A percentile compares a stretch with the other conserved stretches of the same genome.
These are phyloP conservation scores for Monosporozyma servazzii DNA, from an alignment of 805 yeast genomes.

Conservation along the genomic window DNA sequence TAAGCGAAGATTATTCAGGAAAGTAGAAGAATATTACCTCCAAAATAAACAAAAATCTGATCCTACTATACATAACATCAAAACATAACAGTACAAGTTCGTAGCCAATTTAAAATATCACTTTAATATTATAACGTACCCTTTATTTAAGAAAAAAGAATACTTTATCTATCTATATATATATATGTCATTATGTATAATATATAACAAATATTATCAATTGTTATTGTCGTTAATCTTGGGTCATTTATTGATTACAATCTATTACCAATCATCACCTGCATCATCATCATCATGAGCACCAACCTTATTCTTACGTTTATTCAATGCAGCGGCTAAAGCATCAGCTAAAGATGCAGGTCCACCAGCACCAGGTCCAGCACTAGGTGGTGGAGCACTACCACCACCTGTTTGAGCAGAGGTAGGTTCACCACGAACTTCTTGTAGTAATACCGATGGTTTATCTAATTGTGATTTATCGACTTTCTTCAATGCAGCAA, in stretches of 20 bases:
- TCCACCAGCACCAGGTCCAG: constrained; percentile 37
- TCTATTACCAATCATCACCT: constrained; percentile 55
- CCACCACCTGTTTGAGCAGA: constrained; percentile 21
- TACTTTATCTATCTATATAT: background rate
- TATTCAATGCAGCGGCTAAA: constrained; percentile 72
- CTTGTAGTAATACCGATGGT: constrained; percentile 65
- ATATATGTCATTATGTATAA: background rate
- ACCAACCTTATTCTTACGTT: constrained; percentile 79
- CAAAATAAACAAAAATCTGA: too few species aligned
- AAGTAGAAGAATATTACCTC: too few species aligned
- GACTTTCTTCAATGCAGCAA: constrained; percentile 59
- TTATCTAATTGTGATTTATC: constrained; percentile 78
- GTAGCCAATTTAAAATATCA: too few species aligned
- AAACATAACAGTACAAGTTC: too few species aligned
- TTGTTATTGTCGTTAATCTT: background rate
- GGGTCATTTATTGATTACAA: background rate
- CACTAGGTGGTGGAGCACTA: constrained; percentile 30
- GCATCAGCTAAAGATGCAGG: constrained; percentile 77
- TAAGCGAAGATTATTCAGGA: too few species aligned
- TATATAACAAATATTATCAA: background rate
- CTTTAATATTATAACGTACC: background rate
- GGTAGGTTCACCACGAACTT: constrained; percentile 52
- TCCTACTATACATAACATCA: too few species aligned
- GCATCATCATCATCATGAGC: constrained; percentile 78
- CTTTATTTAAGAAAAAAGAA: background rate